Base-by-base conservation (phyloP, 2,329 filamentous ascomycete genomes). In the Cytospora chrysosperma region DNA sequence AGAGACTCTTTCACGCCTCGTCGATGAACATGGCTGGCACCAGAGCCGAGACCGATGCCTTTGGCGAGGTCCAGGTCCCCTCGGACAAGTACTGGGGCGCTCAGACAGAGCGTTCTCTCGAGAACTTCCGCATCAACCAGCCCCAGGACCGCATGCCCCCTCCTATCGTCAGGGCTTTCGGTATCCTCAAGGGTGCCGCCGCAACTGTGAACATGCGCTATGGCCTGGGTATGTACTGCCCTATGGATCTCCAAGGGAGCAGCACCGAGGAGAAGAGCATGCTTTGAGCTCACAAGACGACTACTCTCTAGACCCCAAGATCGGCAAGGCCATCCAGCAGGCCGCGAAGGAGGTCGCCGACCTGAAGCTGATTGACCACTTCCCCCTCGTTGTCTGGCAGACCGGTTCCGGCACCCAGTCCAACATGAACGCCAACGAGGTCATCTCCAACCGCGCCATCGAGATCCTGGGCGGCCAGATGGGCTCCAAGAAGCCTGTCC, bases 391-490 rank as follows among this genome's bases (percentile, higher is more conserved):
- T 63, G 94, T 99, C 75, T 99, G 95, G 95, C 95, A 99, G 84
- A 99, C 95, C 61, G 95, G 95, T 68, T 98, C 95, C 57, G 95
- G 95, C 75, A 98, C 95, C 32, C 95, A 98, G 84, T 97, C 93
- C 78, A 98, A 97, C 87, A 98, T 98, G 95, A 99, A 99, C 82
- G 93, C 94, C 76, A 99, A 99, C 83, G 95, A 99, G 79, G 95
- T 99, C 79, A 98, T 99, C 79, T 97, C 94, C 69, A 99, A 98
- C 86, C 92, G 95, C 69, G 95, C 95, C 69, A 98, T 98, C 78
- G 94, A 98, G 83, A 96, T 98, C 68, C 85, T 98, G 60, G 95
- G 95, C 71, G 95, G 95, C 72, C 85, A 85, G 69, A 97, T 93
- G 91, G 95, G 95, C 71, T 89, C 83, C 86, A 98, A 98, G 89